Base-by-base conservation (phyloP, 805 yeast species). In the Kregervanrija fluxuum region DNA sequence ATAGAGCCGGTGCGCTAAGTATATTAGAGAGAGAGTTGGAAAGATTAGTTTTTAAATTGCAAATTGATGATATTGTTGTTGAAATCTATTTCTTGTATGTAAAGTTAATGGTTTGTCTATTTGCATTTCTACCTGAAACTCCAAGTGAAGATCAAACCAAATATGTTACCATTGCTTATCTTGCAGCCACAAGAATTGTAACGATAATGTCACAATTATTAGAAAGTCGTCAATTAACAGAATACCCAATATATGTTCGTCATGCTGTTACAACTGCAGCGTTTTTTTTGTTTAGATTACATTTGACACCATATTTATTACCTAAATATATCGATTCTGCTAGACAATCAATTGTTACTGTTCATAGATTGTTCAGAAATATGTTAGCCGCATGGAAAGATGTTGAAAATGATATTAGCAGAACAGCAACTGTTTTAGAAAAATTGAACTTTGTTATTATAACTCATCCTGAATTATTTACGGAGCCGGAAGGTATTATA, bases 381-480 rank as follows among this genome's bases (percentile, higher is more conserved):
- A 89, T 91, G 63, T 69, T 88, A 34, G 82, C 93, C 3, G 90
- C 95, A 6, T 90, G 97, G 97, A 82, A 85, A 51, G 85, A 83
- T 41, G 85, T 89, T 35, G 87, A 87, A 48, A 89, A 87, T 65
- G 97, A 90, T 64, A 84, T 90, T 31, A 82, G 95, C 2, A 73
- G 97, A 61, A 85, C 95, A 0, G 96, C 97, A 2, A 87, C 86
- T 50, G 91, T 89, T 8, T 70, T 90, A 54, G 97, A 90, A 55
- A 87, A 88, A 57, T 71, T 90, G 55, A 90, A 90, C 60, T 83
- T 85, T 59, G 96, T 87, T 6, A 71, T 90, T 37, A 82, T 85
- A 47, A 85, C 95, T 0, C 88, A 87, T 56, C 96, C 97, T 1
- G 90, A 88, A 43, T 70, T 90, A 6, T 83, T 88, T 54, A 73